phyloP scores from a whole-genome alignment of 2,329 filamentous ascomycete genomes.

The Hymenoscyphus scutula region DNA sequence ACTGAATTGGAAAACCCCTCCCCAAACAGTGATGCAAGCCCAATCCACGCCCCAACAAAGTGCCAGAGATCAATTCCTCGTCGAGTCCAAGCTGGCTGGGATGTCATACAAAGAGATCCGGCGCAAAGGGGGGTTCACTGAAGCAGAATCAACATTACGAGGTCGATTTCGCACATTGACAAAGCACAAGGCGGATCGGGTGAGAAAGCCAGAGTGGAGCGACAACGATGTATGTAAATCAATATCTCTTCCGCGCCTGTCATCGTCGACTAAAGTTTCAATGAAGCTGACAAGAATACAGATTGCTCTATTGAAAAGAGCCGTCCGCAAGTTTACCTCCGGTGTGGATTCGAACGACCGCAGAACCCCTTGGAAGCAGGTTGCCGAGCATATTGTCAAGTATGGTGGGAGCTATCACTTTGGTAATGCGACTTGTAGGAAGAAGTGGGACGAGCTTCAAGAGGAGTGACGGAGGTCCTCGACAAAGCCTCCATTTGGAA shows the following conservation, averaged over 20 bases:
- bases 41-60: conserved; percentile 28
- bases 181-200: conserved; percentile 59
- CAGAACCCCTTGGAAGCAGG: conserved; percentile 56
- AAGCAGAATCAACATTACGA: conserved; percentile 71
- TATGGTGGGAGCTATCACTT: conserved; percentile 58
- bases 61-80: conserved; percentile 48
- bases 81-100: conserved; percentile 53
- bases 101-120: conserved; percentile 66
- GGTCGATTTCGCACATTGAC: conserved; percentile 65
- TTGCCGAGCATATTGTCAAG: conserved; percentile 51
- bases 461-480: not conserved
- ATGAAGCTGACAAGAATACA: conserved; percentile 27
- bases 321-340: conserved; percentile 41
- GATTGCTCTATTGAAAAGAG: conserved; percentile 46
- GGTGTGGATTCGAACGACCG: conserved; percentile 24
- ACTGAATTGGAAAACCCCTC: not conserved
- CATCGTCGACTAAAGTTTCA: not conserved
- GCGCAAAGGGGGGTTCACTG: conserved; percentile 50
- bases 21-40: conserved; percentile 7
- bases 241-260: not conserved
- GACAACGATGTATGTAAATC: conserved; percentile 57
- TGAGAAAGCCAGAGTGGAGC: conserved; percentile 65
- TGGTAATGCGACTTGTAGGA: conserved; percentile 56
- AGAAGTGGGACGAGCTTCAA: conserved; percentile 51
- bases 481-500: not conserved